Evolutionary conservation across 2,329 filamentous ascomycete species (phyloP).

Genomic region (Dothideomycetes sp.): DNA sequence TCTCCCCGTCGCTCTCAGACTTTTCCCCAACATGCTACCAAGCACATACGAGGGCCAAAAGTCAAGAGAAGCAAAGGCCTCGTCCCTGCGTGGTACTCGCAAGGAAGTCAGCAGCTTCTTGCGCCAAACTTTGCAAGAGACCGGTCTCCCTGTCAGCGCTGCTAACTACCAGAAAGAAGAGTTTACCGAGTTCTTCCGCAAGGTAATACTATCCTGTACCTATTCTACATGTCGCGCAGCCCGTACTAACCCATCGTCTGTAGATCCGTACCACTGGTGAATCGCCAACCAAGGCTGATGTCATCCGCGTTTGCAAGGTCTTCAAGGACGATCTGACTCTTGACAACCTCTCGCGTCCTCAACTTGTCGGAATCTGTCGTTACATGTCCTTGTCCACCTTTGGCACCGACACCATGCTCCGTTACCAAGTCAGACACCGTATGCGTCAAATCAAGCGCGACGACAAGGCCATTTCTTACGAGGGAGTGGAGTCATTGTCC

Average conservation of each 20-base stretch:
- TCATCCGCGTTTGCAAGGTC: conserved; percentile 98
- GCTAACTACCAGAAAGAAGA: conserved; percentile 84
- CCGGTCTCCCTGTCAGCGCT: conserved; percentile 77
- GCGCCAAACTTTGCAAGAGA: conserved; percentile 79
- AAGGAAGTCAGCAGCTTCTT: conserved; percentile 92
- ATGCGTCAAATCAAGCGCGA: conserved; percentile 99
- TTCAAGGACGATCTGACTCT: conserved; percentile 97
- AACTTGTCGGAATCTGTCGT: conserved; percentile 93
- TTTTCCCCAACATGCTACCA: conserved; percentile 95
- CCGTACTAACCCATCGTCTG: conserved; percentile 16
- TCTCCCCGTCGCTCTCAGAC: conserved; percentile 78
- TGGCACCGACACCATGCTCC: conserved; percentile 93
- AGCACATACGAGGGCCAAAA: conserved; percentile 94
- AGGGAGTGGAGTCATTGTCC: conserved; percentile 88
- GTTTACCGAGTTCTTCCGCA: conserved; percentile 94
- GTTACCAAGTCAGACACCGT: conserved; percentile 91
- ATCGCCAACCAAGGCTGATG: conserved; percentile 75
- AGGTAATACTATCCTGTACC: conserved; percentile 51
- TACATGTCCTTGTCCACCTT: conserved; percentile 98
- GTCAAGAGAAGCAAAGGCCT: conserved; percentile 81
- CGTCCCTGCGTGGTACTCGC: conserved; percentile 68
- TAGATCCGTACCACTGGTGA: conserved; percentile 69
- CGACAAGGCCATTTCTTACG: conserved; percentile 85
- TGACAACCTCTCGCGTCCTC: conserved; percentile 91
- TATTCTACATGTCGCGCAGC: not conserved